Base-by-base conservation (phyloP, 306 rosid genomes). In the Nissolia schottii region DNA sequence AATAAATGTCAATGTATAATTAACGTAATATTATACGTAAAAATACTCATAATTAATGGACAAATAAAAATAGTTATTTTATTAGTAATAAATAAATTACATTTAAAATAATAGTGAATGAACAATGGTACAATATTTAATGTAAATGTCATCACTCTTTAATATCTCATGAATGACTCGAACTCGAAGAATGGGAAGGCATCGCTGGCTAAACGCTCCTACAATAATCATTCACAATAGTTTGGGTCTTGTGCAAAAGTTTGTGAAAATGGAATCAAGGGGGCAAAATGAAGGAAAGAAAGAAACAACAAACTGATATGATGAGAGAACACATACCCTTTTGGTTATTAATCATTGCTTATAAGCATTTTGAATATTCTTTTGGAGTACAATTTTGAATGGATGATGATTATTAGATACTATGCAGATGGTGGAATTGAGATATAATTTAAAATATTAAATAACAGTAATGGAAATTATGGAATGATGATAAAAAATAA, bases 181-280 rank as follows among this genome's bases (percentile, higher is more conserved):
- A 45, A 23, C 12, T 46, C 5, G 55, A 63, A 50, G 28, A 73
- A 34, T 12, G 34, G 13, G 18, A 34, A 34, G 43, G 16, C 59
- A 45, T 35, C 12, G 13, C 15, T 12, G 11, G 38, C 51, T n/a
- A 14, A 60, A 28, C 58, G 62, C 62, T 73, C 62, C 62, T 10
- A 48, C 38, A 73, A 28, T 74, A 63, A 73, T 73, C 63, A 73
- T 62, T 62, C 32, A 18, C 63, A 32, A 27, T 27, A 23, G 28
- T 48, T 46, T 48, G 76, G 45, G 59, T 43, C 27, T 7, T 22
- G 2, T 49, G 22, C 10, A 50, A 73, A 61, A 53, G n/a, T n/a
- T n/a, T n/a, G n/a, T 62, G 46, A 41, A 41, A 43, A 41, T 57
- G 67, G 76, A 57, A 57, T 57, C 67, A 3, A 62, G 40, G 71